Evolutionary conservation across 1,284 basidiomycete species (phyloP).

Genomic region (Irpex sp.): DNA sequence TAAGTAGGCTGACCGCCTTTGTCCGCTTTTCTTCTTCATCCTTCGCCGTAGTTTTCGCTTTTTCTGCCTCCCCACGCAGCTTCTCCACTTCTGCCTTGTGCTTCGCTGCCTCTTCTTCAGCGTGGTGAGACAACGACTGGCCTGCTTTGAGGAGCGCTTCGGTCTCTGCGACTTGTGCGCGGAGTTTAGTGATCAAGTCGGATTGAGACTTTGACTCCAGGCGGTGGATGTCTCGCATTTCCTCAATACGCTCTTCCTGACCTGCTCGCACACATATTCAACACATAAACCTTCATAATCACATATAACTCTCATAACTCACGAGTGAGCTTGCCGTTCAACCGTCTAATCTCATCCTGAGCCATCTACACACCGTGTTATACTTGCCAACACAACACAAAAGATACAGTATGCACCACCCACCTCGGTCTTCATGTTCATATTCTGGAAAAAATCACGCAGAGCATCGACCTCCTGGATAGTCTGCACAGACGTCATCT

Average conservation of each 20-base stretch:
- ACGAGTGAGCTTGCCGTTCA: conserved; percentile 74
- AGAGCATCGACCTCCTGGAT: conserved; percentile 65
- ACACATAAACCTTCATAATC: background rate
- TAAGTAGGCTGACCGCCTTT: conserved; percentile 88
- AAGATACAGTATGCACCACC: conserved; percentile 14
- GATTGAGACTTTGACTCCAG: conserved; percentile 76
- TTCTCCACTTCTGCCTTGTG: conserved; percentile 52
- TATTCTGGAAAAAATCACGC: conserved; percentile 68
- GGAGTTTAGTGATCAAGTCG: conserved; percentile 68
- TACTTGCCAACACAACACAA: background rate
- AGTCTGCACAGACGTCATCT: conserved; percentile 70
- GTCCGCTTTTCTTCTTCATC: conserved; percentile 95
- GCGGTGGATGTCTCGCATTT: conserved; percentile 78
- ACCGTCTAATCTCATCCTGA: conserved; percentile 69
- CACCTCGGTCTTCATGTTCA: conserved; percentile 71
- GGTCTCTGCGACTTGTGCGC: conserved; percentile 63
- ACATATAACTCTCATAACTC: conserved; percentile 19
- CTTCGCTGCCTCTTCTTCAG: conserved; percentile 44
- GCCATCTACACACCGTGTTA: conserved; percentile 42
- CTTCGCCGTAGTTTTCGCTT: conserved; percentile 61
- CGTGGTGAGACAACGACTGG: conserved; percentile 40
- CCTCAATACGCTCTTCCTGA: conserved; percentile 81
- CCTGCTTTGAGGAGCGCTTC: conserved; percentile 65
- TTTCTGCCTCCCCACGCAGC: conserved; percentile 59
- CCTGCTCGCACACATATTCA: conserved; percentile 39